Percentiles rank a stretch among this genome's conserved stretches.
These are phyloP conservation scores for Prunus yedoensis DNA, from an alignment of 331 rosid genomes.

Conservation along the genomic window DNA sequence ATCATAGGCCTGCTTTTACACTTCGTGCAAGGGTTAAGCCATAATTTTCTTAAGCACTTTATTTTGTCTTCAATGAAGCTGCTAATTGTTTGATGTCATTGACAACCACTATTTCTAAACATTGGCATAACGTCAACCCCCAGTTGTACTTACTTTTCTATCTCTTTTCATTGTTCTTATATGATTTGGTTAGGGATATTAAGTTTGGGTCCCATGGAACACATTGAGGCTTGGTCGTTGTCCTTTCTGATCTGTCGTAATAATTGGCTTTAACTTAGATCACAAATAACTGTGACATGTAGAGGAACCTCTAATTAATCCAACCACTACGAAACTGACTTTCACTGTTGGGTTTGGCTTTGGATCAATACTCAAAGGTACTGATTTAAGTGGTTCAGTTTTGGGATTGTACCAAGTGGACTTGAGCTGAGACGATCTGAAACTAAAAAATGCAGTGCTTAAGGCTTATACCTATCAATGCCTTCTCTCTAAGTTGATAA, in stretches of 20 bases:
- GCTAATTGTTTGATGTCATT: background rate
- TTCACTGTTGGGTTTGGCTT: slow-evolving; percentile 7
- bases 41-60: background rate
- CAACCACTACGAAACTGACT: background rate
- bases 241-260: slow-evolving; percentile 7
- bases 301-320: background rate
- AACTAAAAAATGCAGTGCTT: background rate
- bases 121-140: slow-evolving; percentile 3
- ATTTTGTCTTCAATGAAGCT: background rate
- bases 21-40: background rate
- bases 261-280: background rate
- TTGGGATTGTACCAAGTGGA: background rate
- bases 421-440: background rate
- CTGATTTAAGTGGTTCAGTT: background rate
- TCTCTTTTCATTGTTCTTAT: slow-evolving; percentile 4
- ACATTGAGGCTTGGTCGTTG: slow-evolving; percentile 7
- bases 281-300: background rate
- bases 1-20: slow-evolving; percentile 3
- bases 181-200: slow-evolving; percentile 7
- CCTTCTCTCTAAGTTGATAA: background rate
- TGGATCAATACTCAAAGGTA: background rate
- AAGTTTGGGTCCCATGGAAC: background rate
- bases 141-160: background rate
- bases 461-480: no score
- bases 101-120: slow-evolving; percentile 11